These are phyloP conservation scores for Dendrothele bispora DNA, from an alignment of 768 basidiomycete genomes.

Conservation along the genomic window DNA sequence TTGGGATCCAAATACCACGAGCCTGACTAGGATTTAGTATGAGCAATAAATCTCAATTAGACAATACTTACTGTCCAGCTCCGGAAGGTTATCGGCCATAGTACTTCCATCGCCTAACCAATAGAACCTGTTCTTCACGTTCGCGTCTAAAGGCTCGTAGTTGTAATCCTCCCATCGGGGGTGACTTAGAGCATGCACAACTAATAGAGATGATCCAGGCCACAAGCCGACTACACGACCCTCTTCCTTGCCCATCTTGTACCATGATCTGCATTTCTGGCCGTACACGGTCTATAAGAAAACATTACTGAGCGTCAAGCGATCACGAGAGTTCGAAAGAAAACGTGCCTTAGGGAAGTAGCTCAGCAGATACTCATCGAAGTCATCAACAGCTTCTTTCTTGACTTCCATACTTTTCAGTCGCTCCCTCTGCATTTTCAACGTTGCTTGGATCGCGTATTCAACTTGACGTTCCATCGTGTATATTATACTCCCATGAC, in stretches of 20 bases:
- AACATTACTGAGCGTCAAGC: conserved; percentile 3
- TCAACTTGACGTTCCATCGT: conserved; percentile 57
- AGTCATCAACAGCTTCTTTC: conserved; percentile 60
- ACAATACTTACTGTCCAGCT: conserved; percentile 36
- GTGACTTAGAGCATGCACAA: conserved; percentile 43
- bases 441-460: conserved; percentile 52
- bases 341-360: conserved; percentile 46
- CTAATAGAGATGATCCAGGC: conserved; percentile 60
- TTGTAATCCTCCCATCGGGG: conserved; percentile 69
- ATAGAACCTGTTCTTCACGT: conserved; percentile 45
- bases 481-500: conserved; percentile 53
- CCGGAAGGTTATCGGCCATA: conserved; percentile 43
- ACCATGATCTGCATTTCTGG: conserved; percentile 63
- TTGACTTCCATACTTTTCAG: conserved; percentile 63
- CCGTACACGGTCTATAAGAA: conserved; percentile 53
- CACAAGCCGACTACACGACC: conserved; percentile 58
- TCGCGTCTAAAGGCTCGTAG: conserved; percentile 44
- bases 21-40: conserved; percentile 1
- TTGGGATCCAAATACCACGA: conserved; percentile 9
- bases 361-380: conserved; percentile 55
- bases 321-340: neutral
- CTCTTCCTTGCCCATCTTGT: conserved; percentile 58
- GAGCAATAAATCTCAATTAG: neutral
- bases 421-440: conserved; percentile 64
- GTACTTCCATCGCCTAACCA: conserved; percentile 67